A percentile compares a stretch with the other conserved stretches of the same genome.
These are phyloP conservation scores for Eimeria falciformis DNA, from an alignment of 169 alveolate genomes.

Conservation along the genomic window DNA sequence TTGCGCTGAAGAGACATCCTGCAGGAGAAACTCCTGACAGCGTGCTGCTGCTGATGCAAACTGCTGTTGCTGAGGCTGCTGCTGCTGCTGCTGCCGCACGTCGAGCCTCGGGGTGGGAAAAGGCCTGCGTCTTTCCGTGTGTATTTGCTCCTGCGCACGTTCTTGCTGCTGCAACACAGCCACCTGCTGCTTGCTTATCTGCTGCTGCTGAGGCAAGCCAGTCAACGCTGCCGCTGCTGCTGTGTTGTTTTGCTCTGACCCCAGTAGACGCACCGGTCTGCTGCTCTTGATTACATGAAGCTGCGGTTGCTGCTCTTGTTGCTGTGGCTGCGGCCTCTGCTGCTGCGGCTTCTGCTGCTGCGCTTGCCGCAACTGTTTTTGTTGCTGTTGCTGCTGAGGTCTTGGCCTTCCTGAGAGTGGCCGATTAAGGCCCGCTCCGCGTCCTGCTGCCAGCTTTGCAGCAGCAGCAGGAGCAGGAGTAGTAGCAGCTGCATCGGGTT, in stretches of 20 bases:
- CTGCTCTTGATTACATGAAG: background rate
- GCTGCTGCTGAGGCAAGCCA: background rate
- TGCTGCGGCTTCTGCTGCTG: background rate
- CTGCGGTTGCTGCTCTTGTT: background rate
- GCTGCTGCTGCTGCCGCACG: slow-evolving; percentile 44
- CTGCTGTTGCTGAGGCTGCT: slow-evolving; percentile 30
- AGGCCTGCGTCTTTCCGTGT: slow-evolving; percentile 16
- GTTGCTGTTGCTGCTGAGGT: slow-evolving; percentile 21
- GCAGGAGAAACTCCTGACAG: no score
- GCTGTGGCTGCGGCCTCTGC: background rate
- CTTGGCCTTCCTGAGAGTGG: background rate
- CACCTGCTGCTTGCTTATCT: background rate
- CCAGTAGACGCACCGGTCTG: no score
- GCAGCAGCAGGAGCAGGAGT: background rate
- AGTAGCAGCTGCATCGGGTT: background rate
- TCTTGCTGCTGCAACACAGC: background rate
- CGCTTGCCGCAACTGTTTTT: background rate
- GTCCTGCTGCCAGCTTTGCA: background rate
- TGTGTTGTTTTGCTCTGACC: background rate
- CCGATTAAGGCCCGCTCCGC: no score
- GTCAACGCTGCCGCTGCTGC: background rate
- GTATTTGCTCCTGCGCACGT: background rate
- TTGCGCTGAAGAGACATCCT: no score
- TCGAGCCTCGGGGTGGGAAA: slow-evolving; percentile 10
- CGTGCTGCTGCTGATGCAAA: background rate